Conservation (phyloP, 73 alveolate species). For the Effrenium voratum region DNA sequence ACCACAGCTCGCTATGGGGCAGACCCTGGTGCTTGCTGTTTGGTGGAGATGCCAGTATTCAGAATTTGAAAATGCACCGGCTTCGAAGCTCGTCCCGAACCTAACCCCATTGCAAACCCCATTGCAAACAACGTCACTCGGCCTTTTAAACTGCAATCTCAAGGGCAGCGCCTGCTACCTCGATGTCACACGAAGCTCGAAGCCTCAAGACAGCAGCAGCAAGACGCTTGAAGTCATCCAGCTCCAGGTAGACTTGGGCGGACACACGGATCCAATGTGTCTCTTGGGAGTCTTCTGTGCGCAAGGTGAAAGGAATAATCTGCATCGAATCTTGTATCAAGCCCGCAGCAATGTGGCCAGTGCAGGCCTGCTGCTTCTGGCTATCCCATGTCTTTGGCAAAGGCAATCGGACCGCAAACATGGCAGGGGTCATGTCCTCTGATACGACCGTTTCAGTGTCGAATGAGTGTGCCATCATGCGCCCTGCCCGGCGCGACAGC, state of each 20-base stretch:
- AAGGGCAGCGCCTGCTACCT: neutral
- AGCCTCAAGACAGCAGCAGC: conserved; percentile 22
- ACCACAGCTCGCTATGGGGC: too few relatives aligned
- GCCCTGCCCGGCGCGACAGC: conserved; percentile 65
- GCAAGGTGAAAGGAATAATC: conserved; percentile 16
- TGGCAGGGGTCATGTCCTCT: neutral
- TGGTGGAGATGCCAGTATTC: too few relatives aligned
- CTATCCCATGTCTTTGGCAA: neutral
- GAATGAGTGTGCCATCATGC: conserved; percentile 25
- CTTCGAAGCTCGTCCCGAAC: too few relatives aligned
- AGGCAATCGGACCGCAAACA: conserved; percentile 57
- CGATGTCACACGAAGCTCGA: conserved; percentile 24
- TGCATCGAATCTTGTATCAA: conserved; percentile 33
- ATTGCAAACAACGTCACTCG: too few relatives aligned
- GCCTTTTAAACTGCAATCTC: neutral
- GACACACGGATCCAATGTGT: conserved; percentile 88
- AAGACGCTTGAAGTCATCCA: neutral
- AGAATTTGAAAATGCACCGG: too few relatives aligned
- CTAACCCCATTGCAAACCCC: too few relatives aligned
- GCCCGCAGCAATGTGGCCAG: conserved; percentile 42
- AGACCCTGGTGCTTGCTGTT: too few relatives aligned
- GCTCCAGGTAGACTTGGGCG: conserved; percentile 59
- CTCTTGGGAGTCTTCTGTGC: neutral
- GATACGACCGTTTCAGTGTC: conserved; percentile 69
- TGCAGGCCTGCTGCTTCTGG: neutral